Evolutionary conservation across 2,329 filamentous ascomycete genomes (phyloP).

Genomic region (Teratosphaeria epicoccoides): DNA sequence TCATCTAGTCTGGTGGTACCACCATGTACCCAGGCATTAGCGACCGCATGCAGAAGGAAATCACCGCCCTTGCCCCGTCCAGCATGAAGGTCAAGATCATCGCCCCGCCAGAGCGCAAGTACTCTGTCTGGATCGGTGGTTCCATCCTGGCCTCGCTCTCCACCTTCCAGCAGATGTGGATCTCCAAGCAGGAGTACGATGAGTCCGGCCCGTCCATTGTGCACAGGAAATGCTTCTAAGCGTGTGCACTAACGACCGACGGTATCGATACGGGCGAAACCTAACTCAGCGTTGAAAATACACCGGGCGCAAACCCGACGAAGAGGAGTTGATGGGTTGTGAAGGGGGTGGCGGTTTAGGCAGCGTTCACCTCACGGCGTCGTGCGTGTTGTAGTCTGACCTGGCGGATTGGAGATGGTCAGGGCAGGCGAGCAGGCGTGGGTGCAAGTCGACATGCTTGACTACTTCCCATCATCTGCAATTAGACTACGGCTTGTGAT

Average conservation of each 20-base stretch:
- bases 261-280: neutral
- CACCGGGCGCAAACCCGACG: neutral
- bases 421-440: slow-evolving; percentile 1
- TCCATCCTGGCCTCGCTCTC: slow-evolving; percentile 98
- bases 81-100: slow-evolving; percentile 99
- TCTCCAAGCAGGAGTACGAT: slow-evolving; percentile 99
- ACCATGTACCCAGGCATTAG: slow-evolving; percentile 99
- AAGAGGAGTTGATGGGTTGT: neutral
- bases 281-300: neutral
- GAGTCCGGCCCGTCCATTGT: slow-evolving; percentile 99
- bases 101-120: slow-evolving; percentile 99
- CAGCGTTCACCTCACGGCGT: neutral
- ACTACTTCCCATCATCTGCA: slow-evolving; percentile 8
- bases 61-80: slow-evolving; percentile 95
- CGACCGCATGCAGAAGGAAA: slow-evolving; percentile 99
- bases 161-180: slow-evolving; percentile 99
- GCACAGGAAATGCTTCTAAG: slow-evolving; percentile 99
- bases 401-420: neutral
- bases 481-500: slow-evolving; percentile 7
- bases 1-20: slow-evolving; percentile 85
- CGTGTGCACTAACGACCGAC: slow-evolving; percentile 4
- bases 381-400: neutral
- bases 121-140: slow-evolving; percentile 99
- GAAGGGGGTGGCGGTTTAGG: neutral
- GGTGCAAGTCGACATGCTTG: slow-evolving; percentile 5